Base-by-base conservation (phyloP, 441 rosid species). In the Mallotus repandus region DNA sequence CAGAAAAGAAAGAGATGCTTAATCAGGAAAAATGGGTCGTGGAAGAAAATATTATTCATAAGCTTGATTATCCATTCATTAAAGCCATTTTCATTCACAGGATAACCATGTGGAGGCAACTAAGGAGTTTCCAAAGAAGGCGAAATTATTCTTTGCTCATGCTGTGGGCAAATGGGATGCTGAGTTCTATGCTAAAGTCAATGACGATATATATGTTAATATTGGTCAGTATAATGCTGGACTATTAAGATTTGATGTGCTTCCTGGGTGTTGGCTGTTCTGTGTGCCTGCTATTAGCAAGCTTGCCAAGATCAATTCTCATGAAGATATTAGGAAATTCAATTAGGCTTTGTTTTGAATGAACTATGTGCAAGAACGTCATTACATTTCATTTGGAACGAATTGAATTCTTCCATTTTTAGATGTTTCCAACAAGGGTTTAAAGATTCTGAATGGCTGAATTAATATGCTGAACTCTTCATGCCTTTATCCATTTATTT, bases 111-210 rank as follows among this genome's bases (percentile, higher is more conserved):
- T 91, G 78, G 98, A 92, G 86, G 86, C 87, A 66, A 82, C 86
- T 54, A 86, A 89, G 35, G 85, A 86, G 76, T 63, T 57, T 63
- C 83, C 96, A 68, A 85, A 85, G 58, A 95, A 93, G 84, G 85
- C 90, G 5, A 92, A 88, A 73, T 72, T 81, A 48, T 93, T 91
- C 76, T 89, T 95, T 53, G 83, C 87, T 69, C 74, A 85, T 66
- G 98, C 93, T 29, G 82, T 84, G 21, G 86, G 88, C 58, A 89
- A 78, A 81, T 93, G 97, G 98, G 98, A 91, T 66, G 92, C 98
- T 52, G 94, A 93, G 73, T 95, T 86, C 81, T 95, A 89, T 78
- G 88, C 88, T 53, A 93, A 95, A 86, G 95, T 91, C 81, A 92
- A 88, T 78, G 99, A 95, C 71, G 89, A 93, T 72, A 83, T 95